Conservation (phyloP, 305 asterid species). For the Fraxinus dipetala region DNA sequence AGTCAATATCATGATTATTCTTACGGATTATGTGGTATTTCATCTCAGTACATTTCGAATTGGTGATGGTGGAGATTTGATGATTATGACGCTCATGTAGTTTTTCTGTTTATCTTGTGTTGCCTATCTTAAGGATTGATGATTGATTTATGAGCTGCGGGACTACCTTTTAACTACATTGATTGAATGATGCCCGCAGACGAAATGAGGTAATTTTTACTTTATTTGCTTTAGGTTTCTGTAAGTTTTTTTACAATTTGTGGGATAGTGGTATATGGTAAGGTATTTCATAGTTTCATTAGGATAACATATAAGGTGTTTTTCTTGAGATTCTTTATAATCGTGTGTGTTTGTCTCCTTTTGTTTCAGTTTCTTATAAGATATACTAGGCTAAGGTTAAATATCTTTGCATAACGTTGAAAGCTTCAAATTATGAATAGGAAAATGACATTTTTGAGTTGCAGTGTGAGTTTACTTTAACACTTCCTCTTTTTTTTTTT, state of each 20-base stretch:
- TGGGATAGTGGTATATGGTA: background rate
- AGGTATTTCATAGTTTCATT: background rate
- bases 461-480: background rate
- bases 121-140: slow-evolving; percentile 19
- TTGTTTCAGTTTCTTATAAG: background rate
- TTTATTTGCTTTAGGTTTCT: slow-evolving; percentile 6
- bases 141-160: slow-evolving; percentile 34
- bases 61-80: slow-evolving; percentile 14
- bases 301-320: background rate
- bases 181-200: slow-evolving; percentile 28
- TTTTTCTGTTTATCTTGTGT: slow-evolving; percentile 6
- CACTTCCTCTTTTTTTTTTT: background rate
- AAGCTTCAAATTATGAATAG: background rate
- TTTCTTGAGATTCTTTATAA: background rate
- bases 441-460: background rate
- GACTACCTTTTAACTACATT: slow-evolving; percentile 28
- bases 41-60: slow-evolving; percentile 1
- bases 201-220: slow-evolving; percentile 26
- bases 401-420: background rate
- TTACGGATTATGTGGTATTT: background rate
- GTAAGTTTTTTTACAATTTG: background rate
- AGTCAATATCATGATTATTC: background rate
- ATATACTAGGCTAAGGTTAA: background rate
- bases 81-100: slow-evolving; percentile 8
- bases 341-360: background rate